Percentiles rank a stretch among this genome's conserved stretches.
Evolutionary conservation across 345 rosid genomes (phyloP).

Genomic region (Populus davidiana): DNA sequence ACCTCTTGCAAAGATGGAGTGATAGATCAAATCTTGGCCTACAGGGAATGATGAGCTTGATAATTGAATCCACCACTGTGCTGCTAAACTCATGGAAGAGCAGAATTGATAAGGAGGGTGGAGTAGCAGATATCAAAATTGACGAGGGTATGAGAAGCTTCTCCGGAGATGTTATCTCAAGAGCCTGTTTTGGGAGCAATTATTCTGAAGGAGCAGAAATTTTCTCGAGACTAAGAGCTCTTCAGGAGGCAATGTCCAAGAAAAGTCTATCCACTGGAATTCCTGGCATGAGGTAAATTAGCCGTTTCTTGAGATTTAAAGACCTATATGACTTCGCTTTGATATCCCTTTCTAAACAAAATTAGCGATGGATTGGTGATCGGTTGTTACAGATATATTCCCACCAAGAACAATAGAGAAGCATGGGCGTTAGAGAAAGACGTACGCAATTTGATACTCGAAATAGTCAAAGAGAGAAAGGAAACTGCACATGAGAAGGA

Average conservation of each 20-base stretch:
- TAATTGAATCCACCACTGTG: slow-evolving; percentile 28
- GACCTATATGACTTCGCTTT: too few relatives aligned
- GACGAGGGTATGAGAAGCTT: slow-evolving; percentile 37
- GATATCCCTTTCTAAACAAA: too few relatives aligned
- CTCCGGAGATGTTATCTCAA: slow-evolving; percentile 51
- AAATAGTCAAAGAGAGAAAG: slow-evolving; percentile 32
- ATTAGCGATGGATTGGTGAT: neutral
- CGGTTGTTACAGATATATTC: slow-evolving; percentile 17
- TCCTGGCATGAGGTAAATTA: slow-evolving; percentile 39
- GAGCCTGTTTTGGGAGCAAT: slow-evolving; percentile 49
- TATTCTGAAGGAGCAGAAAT: slow-evolving; percentile 36
- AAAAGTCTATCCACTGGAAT: slow-evolving; percentile 25
- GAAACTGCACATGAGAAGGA: slow-evolving; percentile 25
- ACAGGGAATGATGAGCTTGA: slow-evolving; percentile 37
- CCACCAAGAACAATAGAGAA: slow-evolving; percentile 35
- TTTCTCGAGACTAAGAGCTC: slow-evolving; percentile 36
- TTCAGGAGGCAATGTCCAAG: slow-evolving; percentile 39
- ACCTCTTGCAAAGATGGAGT: too few relatives aligned
- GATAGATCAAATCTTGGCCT: too few relatives aligned
- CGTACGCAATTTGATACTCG: slow-evolving; percentile 21
- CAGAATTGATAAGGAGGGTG: slow-evolving; percentile 25
- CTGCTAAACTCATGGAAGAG: slow-evolving; percentile 37
- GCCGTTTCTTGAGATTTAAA: too few relatives aligned
- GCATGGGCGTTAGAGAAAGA: slow-evolving; percentile 43
- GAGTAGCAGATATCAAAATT: slow-evolving; percentile 31